Percentiles rank a stretch among this genome's conserved stretches.
Evolutionary conservation across 2,329 filamentous ascomycete genomes (phyloP).

Genomic region (Cladosporium sphaerospermum): DNA sequence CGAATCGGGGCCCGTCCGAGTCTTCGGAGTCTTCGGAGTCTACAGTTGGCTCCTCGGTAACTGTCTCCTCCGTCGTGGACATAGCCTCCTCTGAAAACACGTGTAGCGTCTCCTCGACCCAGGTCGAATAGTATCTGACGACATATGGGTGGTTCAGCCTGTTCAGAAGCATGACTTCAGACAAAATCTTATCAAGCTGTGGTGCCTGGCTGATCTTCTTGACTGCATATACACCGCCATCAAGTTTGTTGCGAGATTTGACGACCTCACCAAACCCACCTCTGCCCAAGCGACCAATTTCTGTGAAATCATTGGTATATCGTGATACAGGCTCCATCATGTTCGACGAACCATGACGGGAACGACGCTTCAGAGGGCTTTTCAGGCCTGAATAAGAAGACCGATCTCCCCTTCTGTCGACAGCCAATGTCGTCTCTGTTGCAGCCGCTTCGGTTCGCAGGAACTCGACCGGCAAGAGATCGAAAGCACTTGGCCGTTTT

Average conservation of each 20-base stretch:
- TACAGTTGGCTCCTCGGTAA: conserved; percentile 17
- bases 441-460: conserved; percentile 43
- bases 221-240: conserved; percentile 88
- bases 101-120: conserved; percentile 59
- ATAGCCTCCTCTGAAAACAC: conserved; percentile 40
- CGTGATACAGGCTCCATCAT: conserved; percentile 49
- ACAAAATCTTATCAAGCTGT: conserved; percentile 69
- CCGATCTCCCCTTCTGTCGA: neutral
- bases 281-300: conserved; percentile 81
- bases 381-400: conserved; percentile 17
- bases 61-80: conserved; percentile 15
- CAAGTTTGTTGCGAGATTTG: conserved; percentile 88
- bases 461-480: conserved; percentile 55
- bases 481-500: conserved; percentile 77
- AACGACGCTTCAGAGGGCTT: conserved; percentile 24
- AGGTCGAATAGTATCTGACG: conserved; percentile 90
- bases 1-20: conserved; percentile 50
- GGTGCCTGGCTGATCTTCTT: conserved; percentile 85
- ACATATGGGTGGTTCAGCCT: conserved; percentile 82
- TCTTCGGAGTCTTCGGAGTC: conserved; percentile 36
- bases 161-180: conserved; percentile 84
- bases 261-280: conserved; percentile 96
- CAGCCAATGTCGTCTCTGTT: neutral
- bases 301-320: conserved; percentile 83
- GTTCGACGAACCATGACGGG: conserved; percentile 28